These are phyloP conservation scores for Lactifluus subvellereus DNA, from an alignment of 768 basidiomycete genomes.

Conservation along the genomic window DNA sequence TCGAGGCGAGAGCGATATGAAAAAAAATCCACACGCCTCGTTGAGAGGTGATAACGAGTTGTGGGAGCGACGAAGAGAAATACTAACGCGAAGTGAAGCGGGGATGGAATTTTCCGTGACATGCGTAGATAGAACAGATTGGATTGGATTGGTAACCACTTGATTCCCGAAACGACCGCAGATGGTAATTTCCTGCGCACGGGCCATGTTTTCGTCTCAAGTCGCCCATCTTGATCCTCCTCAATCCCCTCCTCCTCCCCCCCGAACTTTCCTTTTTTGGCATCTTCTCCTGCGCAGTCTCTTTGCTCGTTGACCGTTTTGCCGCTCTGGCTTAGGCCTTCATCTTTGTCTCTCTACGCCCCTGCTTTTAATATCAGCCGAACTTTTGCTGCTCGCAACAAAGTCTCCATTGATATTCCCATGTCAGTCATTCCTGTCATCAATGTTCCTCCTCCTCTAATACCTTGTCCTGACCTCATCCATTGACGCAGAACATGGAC, in stretches of 20 bases:
- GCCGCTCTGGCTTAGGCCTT: not conserved
- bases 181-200: slow-evolving; percentile 24
- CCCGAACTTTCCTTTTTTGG: slow-evolving; percentile 31
- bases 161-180: slow-evolving; percentile 15
- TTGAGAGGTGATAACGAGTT: not conserved
- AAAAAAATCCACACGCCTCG: not conserved
- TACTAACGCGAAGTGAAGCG: not conserved
- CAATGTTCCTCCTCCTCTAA: not conserved
- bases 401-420: not conserved
- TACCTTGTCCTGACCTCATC: not conserved
- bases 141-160: slow-evolving; percentile 2
- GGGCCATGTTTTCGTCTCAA: slow-evolving; percentile 14
- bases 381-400: not conserved
- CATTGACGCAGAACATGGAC: not conserved
- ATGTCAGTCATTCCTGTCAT: not conserved
- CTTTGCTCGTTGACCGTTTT: slow-evolving; percentile 13
- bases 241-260: slow-evolving; percentile 22
- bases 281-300: slow-evolving; percentile 24
- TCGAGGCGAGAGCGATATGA: not conserved
- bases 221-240: slow-evolving; percentile 19
- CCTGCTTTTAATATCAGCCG: not conserved
- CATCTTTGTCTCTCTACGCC: not conserved
- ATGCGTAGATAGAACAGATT: not conserved
- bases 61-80: not conserved
- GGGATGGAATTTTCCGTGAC: not conserved